These are phyloP conservation scores for Hypoxylon subgilvum DNA, from an alignment of 495 filamentous ascomycete species.

Conservation along the genomic window DNA sequence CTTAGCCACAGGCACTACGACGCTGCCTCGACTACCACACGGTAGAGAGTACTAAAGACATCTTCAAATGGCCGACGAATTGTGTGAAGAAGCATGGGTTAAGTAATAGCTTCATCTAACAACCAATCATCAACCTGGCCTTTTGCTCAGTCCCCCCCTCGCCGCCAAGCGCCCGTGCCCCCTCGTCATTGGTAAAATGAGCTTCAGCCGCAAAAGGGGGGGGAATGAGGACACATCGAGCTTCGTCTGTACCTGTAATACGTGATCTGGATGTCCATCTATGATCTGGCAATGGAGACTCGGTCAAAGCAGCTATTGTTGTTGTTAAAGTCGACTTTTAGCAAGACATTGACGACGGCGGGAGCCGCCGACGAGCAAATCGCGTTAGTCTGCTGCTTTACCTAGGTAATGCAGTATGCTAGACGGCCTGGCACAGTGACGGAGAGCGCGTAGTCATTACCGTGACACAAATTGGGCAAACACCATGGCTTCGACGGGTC, in stretches of 20 bases:
- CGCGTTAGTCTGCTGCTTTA: not conserved
- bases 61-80: not conserved
- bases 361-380: not conserved
- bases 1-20: too few species aligned
- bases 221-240: not conserved
- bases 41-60: too few species aligned
- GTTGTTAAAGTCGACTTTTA: not conserved
- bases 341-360: not conserved
- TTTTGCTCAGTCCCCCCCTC: not conserved
- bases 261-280: too few species aligned
- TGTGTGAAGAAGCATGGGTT: not conserved
- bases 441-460: not conserved
- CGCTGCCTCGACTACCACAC: too few species aligned
- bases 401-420: not conserved
- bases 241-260: not conserved
- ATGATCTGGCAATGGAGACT: not conserved
- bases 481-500: not conserved
- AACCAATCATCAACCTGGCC: constrained; percentile 3
- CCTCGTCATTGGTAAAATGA: not conserved
- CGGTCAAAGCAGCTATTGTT: not conserved
- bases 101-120: constrained; percentile 11
- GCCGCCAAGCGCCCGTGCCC: constrained; percentile 11
- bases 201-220: constrained; percentile 18
- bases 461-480: not conserved
- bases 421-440: not conserved